Conservation (phyloP, 371 early-diverging fungal species). For the Mortierella sp. region DNA sequence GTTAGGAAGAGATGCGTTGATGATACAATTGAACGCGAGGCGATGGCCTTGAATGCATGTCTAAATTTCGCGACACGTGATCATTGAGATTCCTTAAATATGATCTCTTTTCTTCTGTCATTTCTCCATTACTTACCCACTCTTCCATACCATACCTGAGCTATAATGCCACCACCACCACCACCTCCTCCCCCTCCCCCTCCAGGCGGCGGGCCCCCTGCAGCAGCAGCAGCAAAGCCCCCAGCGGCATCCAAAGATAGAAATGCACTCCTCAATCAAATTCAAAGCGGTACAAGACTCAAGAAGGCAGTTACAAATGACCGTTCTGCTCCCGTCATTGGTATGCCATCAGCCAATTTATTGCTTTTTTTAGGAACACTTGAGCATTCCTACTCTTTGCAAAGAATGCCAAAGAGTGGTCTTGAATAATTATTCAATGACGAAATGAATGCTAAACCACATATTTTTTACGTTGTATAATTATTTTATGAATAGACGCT, state of each 20-base stretch:
- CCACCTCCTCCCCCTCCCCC: constrained; percentile 53
- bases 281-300: constrained; percentile 80
- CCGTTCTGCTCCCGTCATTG: constrained; percentile 74
- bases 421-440: not conserved
- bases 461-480: not conserved
- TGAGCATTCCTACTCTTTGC: not conserved
- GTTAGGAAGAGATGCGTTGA: not conserved
- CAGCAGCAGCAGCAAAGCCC: constrained; percentile 22
- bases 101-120: not conserved
- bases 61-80: not conserved
- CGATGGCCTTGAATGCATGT: no score
- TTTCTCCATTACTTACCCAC: not conserved
- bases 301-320: constrained; percentile 88
- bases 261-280: constrained; percentile 74
- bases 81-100: no score
- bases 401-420: no score
- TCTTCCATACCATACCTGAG: not conserved
- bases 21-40: not conserved
- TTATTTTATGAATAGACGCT: constrained; percentile 18
- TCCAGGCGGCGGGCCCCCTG: constrained; percentile 32
- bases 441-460: not conserved
- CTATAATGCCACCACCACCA: constrained; percentile 36
- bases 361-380: not conserved
- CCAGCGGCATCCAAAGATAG: constrained; percentile 45
- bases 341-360: constrained; percentile 12